Evolutionary conservation across 1,284 basidiomycete genomes (phyloP).

Genomic region (Microbotryum scabiosae): DNA sequence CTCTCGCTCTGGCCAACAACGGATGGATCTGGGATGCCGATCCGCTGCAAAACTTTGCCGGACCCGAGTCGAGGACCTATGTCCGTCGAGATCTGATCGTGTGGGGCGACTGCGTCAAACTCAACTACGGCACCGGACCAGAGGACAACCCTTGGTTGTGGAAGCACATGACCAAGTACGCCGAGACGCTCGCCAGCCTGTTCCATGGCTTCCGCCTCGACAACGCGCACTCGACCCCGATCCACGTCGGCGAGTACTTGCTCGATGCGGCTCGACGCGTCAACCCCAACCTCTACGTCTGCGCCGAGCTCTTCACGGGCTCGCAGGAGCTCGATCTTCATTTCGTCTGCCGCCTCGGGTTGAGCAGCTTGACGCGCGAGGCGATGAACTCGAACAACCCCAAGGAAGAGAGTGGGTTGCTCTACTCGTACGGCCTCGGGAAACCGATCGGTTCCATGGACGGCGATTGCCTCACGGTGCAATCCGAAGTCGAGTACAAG

Average conservation of each 20-base stretch:
- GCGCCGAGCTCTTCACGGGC: slow-evolving; percentile 94
- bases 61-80: slow-evolving; percentile 92
- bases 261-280: slow-evolving; percentile 81
- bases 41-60: slow-evolving; percentile 88
- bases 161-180: slow-evolving; percentile 84
- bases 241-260: slow-evolving; percentile 84
- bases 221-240: slow-evolving; percentile 95
- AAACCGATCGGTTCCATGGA: slow-evolving; percentile 95
- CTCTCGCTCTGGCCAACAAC: slow-evolving; percentile 86
- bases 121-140: slow-evolving; percentile 74
- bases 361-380: slow-evolving; percentile 86
- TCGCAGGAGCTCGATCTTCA: slow-evolving; percentile 84
- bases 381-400: slow-evolving; percentile 80
- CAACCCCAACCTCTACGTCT: slow-evolving; percentile 88
- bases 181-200: slow-evolving; percentile 62
- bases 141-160: slow-evolving; percentile 89
- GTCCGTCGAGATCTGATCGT: slow-evolving; percentile 91
- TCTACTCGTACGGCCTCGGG: slow-evolving; percentile 78
- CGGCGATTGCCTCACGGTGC: slow-evolving; percentile 59
- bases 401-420: slow-evolving; percentile 72
- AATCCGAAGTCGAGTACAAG: slow-evolving; percentile 59
- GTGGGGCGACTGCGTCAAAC: slow-evolving; percentile 96
- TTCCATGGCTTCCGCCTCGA: slow-evolving; percentile 97
- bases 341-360: slow-evolving; percentile 80
- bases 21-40: slow-evolving; percentile 99